Evolutionary conservation across 768 basidiomycete species (phyloP).

Genomic region (Auricularia heimuer): DNA sequence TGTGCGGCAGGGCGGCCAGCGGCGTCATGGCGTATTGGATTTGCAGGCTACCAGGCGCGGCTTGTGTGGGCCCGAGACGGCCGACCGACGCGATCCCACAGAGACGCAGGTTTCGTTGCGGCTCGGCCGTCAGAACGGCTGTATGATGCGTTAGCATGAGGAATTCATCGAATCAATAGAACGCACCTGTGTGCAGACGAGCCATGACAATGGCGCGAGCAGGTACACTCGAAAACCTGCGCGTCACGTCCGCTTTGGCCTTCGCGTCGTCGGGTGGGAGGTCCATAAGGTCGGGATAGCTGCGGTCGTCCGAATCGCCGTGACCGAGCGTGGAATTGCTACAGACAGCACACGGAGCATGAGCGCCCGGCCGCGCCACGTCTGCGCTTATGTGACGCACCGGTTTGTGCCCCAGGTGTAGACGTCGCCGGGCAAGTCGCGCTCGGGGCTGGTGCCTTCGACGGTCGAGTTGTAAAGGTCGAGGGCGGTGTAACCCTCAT

Average conservation of each 20-base stretch:
- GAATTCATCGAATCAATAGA: not conserved
- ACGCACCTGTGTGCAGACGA: slow-evolving; percentile 73
- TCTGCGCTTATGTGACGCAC: slow-evolving; percentile 22
- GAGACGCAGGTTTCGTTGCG: slow-evolving; percentile 59
- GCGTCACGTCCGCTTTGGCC: slow-evolving; percentile 22
- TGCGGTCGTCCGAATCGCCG: slow-evolving; percentile 68
- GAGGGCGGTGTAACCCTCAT: slow-evolving; percentile 83
- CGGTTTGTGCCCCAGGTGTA: slow-evolving; percentile 85
- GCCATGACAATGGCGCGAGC: slow-evolving; percentile 72
- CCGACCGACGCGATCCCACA: slow-evolving; percentile 90
- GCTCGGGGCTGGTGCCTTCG: slow-evolving; percentile 49
- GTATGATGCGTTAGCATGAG: not conserved
- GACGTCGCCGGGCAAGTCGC: slow-evolving; percentile 42
- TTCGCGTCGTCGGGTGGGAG: slow-evolving; percentile 33
- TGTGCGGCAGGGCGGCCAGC: slow-evolving; percentile 44
- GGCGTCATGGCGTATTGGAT: slow-evolving; percentile 68
- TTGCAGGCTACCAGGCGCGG: slow-evolving; percentile 26
- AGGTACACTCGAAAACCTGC: slow-evolving; percentile 51
- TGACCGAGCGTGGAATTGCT: slow-evolving; percentile 87
- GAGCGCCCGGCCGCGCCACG: not conserved
- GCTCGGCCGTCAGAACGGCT: slow-evolving; percentile 65
- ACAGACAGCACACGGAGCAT: not conserved
- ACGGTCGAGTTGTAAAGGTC: slow-evolving; percentile 91
- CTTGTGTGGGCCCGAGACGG: slow-evolving; percentile 37
- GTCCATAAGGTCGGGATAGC: slow-evolving; percentile 65